These are phyloP conservation scores for Apiospora kogelbergensis DNA, from an alignment of 2,329 filamentous ascomycete genomes.

Conservation along the genomic window DNA sequence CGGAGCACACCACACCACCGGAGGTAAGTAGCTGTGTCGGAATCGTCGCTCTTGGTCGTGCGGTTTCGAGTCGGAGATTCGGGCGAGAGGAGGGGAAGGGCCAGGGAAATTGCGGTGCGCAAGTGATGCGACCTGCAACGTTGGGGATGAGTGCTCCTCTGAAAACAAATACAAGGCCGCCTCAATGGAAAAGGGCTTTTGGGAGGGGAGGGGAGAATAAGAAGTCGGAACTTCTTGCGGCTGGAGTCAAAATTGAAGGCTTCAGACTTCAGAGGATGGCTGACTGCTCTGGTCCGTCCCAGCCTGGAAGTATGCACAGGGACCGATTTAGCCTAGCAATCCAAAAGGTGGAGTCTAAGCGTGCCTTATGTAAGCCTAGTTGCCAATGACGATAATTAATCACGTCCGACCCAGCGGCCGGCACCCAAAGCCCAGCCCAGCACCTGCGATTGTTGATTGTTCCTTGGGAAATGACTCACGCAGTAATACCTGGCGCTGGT, in stretches of 20 bases:
- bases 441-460: no score
- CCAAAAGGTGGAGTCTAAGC: background rate
- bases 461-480: background rate
- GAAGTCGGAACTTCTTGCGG: conserved; percentile 6
- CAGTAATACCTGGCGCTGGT: background rate
- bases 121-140: background rate
- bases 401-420: no score
- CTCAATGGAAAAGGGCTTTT: background rate
- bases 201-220: background rate
- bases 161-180: background rate
- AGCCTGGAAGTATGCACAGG: conserved; percentile 2
- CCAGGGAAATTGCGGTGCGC: background rate
- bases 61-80: background rate
- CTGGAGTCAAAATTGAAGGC: conserved; percentile 12
- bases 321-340: conserved; percentile 5
- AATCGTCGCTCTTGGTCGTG: background rate
- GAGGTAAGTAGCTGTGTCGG: background rate
- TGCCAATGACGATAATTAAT: background rate
- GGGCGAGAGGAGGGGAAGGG: background rate
- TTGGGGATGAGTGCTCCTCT: background rate
- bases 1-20: background rate
- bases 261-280: background rate
- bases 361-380: background rate
- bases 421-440: no score
- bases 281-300: background rate